Base-by-base conservation (phyloP, 176 grass and related monocot species). In the Phragmites australis region DNA sequence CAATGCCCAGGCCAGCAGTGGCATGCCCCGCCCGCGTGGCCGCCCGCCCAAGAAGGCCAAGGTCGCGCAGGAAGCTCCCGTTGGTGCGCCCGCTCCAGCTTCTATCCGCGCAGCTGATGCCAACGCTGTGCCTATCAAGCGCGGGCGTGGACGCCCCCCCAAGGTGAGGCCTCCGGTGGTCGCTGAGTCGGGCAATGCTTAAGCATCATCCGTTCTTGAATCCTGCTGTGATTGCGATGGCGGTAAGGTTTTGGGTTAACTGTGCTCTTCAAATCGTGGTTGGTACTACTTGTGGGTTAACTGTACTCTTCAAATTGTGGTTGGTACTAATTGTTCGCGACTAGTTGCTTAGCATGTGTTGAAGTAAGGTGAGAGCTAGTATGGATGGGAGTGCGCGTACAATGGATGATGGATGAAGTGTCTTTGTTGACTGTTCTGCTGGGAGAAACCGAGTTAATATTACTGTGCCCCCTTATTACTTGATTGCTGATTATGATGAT, bases 91-190 rank as follows among this genome's bases (percentile, higher is more conserved):
- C 1, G 52, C 70, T 29, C 8, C 76, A 9, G 44, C 73, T 9
- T 29, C 83, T 5, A 10, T 16, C 0, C 30, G 16, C 0, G 48
- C 37, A 0, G 23, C 23, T 12, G 39, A 63, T 17, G 69, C 59
- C 9, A 23, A 15, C 6, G 21, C 37, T 8, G 46, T 40, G 6
- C 53, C 81, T 66, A 84, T 63, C 6, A 97, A 97, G 85, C 90
- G 88, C 4, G 94, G 91, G 11, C 85, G 94, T 6, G 94, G 94
- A 13, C 74, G 91, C 34, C 94, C 94, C 3, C 84, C 89, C 45
- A 97, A 97, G 84, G 85, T 72, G 45, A 88, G 75, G 82, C 53
- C 79, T 2, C 57, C 32, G 7, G 65, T 61, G 26, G 30, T 17
- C 15, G 55, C 32, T 29, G 34, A 31, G 54, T 47, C 31, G 27